Base-by-base conservation (phyloP, 1,284 basidiomycete genomes). In the Naganishia sp. region DNA sequence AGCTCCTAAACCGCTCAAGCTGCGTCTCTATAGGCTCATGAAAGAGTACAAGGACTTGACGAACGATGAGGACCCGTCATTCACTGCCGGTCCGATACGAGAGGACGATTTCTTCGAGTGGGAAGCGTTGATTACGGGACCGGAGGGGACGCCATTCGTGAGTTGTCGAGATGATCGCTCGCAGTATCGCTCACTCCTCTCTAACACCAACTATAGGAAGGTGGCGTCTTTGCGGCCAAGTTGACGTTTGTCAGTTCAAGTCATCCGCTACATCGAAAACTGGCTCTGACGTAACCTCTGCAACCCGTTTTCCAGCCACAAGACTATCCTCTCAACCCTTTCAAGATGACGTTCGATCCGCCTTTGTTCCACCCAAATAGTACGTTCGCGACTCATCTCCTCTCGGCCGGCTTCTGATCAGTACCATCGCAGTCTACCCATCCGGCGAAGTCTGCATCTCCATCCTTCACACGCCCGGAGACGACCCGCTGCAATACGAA, bases 291-390 rank as follows among this genome's bases (percentile, higher is more conserved):
- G 1, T 5, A 28, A 28, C 28, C 28, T 28, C 28, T 28, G 7
- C 36, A 39, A 39, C 13, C 33, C 23, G 31, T 42, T 44, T 15
- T 55, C 63, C 71, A 94, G 92, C 94, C 94, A 0, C 78, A 85
- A 55, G 94, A 97, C 77, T 97, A 97, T 79, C 94, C 94, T 43
- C 82, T 96, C 74, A 94, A 90, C 61, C 94, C 94, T 36, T 96
- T 96, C 87, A 95, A 92, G 80, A 98, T 99, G 95, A 91, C 87
- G 74, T 99, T 98, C 75, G 94, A 97, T 59, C 95, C 95, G 11
- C 94, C 96, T 5, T 79, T 99, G 68, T 90, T 99, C 79, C 96
- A 99, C 79, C 96, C 96, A 16, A 99, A 99, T 79, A 90, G 94
- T 95, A 75, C 80, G 89, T 79, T 36, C 36, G 23, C 46, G 21